Conservation (phyloP, 306 rosid species). For the Carpinus viminea region DNA sequence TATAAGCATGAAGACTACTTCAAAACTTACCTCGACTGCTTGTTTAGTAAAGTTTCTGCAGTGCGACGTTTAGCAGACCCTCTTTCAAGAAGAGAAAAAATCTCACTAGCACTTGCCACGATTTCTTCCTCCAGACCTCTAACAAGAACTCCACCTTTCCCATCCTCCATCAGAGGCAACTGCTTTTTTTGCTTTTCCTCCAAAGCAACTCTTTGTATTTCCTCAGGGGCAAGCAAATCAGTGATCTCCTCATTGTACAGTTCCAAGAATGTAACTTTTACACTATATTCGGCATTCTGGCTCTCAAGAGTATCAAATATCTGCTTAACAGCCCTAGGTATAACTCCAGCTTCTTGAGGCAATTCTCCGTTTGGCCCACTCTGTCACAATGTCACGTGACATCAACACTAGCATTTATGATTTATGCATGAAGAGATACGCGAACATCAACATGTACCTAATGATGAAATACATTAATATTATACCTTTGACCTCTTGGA, state of each 20-base stretch:
- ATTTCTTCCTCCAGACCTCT: conserved; percentile 93
- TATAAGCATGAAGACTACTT: background rate
- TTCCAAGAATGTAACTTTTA: conserved; percentile 87
- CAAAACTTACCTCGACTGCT: conserved; percentile 76
- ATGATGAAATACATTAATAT: background rate
- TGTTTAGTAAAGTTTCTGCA: conserved; percentile 91
- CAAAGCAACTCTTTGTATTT: conserved; percentile 55
- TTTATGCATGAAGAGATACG: background rate
- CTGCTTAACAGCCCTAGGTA: conserved; percentile 92
- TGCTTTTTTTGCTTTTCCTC: conserved; percentile 92
- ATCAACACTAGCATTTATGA: background rate
- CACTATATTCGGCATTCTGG: conserved; percentile 90
- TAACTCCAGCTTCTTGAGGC: conserved; percentile 90
- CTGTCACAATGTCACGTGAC: conserved; percentile 34
- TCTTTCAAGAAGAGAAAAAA: conserved; percentile 82
- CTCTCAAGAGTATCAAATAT: conserved; percentile 92
- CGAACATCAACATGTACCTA: background rate
- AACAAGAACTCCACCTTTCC: conserved; percentile 96
- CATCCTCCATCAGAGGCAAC: conserved; percentile 97
- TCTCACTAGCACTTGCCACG: conserved; percentile 87
- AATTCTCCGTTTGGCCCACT: conserved; percentile 85
- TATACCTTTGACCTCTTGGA: conserved; percentile 84
- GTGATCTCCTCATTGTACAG: conserved; percentile 93
- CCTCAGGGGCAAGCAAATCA: conserved; percentile 94
- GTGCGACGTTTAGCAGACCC: conserved; percentile 96